phyloP scores from a whole-genome alignment of 352 stramenopile species.

The Globisporangium yorkense region DNA sequence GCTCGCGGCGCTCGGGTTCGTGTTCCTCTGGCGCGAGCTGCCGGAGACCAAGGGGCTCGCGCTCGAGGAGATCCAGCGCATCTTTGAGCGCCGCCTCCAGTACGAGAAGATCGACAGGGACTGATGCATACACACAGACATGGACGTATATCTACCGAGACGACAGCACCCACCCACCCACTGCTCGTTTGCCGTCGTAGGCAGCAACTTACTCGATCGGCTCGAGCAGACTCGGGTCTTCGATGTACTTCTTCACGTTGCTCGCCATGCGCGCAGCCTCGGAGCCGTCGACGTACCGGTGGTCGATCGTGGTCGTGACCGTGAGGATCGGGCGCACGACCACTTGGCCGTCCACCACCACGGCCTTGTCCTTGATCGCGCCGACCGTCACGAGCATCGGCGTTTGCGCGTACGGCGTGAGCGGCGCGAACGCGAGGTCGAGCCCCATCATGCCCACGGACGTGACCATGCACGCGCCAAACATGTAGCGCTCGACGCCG shows the following conservation, averaged over 20 bases:
- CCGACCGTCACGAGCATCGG: constrained; percentile 69
- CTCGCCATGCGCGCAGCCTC: constrained; percentile 52
- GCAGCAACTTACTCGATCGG: constrained; percentile 16
- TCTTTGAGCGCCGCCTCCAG: constrained; percentile 56
- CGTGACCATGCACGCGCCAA: constrained; percentile 65
- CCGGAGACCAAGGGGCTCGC: constrained; percentile 92
- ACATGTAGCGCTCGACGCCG: constrained; percentile 67
- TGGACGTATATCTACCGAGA: not conserved
- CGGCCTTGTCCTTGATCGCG: constrained; percentile 52
- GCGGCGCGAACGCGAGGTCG: constrained; percentile 57
- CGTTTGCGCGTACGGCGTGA: constrained; percentile 55
- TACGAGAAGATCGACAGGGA: constrained; percentile 40
- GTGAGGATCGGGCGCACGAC: constrained; percentile 56
- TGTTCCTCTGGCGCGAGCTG: constrained; percentile 74
- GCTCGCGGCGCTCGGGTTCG: constrained; percentile 63
- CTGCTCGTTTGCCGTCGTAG: no score
- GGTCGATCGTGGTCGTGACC: constrained; percentile 67
- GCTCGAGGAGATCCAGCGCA: constrained; percentile 90
- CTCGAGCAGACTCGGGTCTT: constrained; percentile 47
- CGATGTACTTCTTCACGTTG: constrained; percentile 42
- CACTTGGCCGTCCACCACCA: constrained; percentile 54
- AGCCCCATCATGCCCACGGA: constrained; percentile 70
- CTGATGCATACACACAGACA: not conserved
- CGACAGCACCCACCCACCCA: not conserved
- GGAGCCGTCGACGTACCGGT: constrained; percentile 60